These are phyloP conservation scores for Antitrichia curtipendula DNA, from an alignment of 225 moss, liverwort and hornwort genomes.

Conservation along the genomic window DNA sequence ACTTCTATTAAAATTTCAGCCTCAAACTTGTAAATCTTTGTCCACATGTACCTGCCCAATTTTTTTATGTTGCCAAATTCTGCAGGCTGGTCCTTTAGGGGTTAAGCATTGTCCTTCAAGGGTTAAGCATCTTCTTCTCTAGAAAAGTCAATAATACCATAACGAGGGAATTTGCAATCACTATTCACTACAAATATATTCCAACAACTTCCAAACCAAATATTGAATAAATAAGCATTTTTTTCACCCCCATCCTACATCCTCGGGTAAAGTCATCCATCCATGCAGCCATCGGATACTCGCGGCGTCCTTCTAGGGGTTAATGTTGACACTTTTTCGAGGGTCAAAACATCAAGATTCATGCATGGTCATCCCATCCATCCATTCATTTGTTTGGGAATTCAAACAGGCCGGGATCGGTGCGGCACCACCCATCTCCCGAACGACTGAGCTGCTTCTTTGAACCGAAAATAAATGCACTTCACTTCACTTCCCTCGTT, in stretches of 20 bases:
- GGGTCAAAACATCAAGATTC: neutral
- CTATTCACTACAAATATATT: neutral
- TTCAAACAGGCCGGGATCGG: no score
- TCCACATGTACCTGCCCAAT: no score
- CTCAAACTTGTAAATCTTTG: no score
- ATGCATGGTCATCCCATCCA: neutral
- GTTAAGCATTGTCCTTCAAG: no score
- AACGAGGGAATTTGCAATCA: neutral
- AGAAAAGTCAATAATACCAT: no score
- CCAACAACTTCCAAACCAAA: neutral
- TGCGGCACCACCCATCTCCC: neutral
- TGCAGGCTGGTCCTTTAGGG: no score
- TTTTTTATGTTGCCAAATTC: no score
- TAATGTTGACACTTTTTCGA: neutral
- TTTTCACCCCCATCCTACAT: rapidly evolving
- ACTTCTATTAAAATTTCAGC: no score
- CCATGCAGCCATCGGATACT: no score
- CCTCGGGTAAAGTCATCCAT: neutral
- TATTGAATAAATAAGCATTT: rapidly evolving
- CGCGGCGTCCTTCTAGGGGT: rapidly evolving
- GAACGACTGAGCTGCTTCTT: neutral
- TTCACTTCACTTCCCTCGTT: neutral
- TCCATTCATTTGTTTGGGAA: no score
- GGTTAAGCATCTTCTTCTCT: neutral
- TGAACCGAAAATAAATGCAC: neutral